A percentile compares a stretch with the other conserved stretches of the same genome.
Conservation (phyloP, 2,329 filamentous ascomycete genomes). For the Colletotrichum spaethianum region DNA sequence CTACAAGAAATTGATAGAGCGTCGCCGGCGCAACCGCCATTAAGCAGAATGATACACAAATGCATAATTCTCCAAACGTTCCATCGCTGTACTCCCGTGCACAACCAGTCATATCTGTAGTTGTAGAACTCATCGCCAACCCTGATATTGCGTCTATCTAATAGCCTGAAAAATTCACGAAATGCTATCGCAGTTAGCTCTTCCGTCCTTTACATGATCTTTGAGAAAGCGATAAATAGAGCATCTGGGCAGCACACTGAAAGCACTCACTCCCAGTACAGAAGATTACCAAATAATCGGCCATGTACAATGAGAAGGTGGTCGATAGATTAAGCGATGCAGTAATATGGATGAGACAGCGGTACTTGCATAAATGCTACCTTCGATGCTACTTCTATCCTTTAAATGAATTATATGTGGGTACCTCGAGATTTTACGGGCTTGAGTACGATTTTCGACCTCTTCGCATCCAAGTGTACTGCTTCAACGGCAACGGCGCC, state of each 20-base stretch:
- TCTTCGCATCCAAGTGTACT: neutral
- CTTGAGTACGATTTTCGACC: neutral
- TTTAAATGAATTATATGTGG: conserved; percentile 14
- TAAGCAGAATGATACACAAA: conserved; percentile 23
- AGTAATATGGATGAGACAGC: neutral
- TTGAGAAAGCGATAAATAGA: no score
- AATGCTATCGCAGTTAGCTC: neutral
- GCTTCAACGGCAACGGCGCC: neutral
- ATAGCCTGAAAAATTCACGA: no score
- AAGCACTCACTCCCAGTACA: neutral
- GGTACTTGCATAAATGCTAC: neutral
- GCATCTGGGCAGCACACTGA: neutral
- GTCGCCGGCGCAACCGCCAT: conserved; percentile 47
- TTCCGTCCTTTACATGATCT: neutral
- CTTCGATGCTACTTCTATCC: neutral
- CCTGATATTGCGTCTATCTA: neutral
- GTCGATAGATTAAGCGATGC: neutral
- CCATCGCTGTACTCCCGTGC: neutral
- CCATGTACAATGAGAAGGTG: no score
- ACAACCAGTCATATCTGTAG: no score
- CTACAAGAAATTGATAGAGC: conserved; percentile 82
- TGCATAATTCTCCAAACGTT: neutral
- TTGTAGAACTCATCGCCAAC: no score
- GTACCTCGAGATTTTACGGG: conserved; percentile 21
- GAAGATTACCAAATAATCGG: no score